Percentiles rank a stretch among this genome's conserved stretches.
Evolutionary conservation across 306 rosid species (phyloP).

Genomic region (Vigna angularis): DNA sequence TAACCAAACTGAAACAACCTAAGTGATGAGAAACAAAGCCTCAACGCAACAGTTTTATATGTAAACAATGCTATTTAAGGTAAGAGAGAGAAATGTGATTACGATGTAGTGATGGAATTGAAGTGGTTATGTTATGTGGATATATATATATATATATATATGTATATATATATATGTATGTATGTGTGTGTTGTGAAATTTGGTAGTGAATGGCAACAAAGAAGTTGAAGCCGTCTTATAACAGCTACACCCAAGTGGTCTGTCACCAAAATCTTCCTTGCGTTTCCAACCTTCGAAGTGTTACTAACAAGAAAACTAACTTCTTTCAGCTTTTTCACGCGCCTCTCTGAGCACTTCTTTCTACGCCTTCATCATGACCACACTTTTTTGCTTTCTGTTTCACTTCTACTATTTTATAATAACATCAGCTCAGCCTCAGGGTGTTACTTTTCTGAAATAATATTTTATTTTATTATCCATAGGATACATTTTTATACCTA

Average conservation of each 20-base stretch:
- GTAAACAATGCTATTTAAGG: slow-evolving; percentile 1
- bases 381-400: slow-evolving; percentile 50
- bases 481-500: too few relatives aligned
- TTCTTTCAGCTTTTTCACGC: slow-evolving; percentile 54
- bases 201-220: slow-evolving; percentile 20
- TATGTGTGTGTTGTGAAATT: neutral
- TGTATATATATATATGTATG: too few relatives aligned
- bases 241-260: slow-evolving; percentile 42
- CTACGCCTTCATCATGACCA: slow-evolving; percentile 50
- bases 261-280: slow-evolving; percentile 66
- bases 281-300: slow-evolving; percentile 70
- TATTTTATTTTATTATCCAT: slow-evolving; percentile 26
- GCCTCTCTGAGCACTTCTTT: slow-evolving; percentile 35
- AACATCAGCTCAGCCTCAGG: neutral
- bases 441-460: slow-evolving; percentile 39
- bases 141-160: too few relatives aligned
- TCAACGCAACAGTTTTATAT: neutral
- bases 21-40: neutral
- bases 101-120: slow-evolving; percentile 33
- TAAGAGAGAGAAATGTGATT: neutral
- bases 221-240: slow-evolving; percentile 51
- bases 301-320: slow-evolving; percentile 59
- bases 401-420: slow-evolving; percentile 37
- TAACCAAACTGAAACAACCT: neutral
- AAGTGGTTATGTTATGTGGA: neutral